Percentiles rank a stretch among this genome's conserved stretches.
These are phyloP conservation scores for Chloropicon primus DNA, from an alignment of 139 green algal genomes.

Conservation along the genomic window DNA sequence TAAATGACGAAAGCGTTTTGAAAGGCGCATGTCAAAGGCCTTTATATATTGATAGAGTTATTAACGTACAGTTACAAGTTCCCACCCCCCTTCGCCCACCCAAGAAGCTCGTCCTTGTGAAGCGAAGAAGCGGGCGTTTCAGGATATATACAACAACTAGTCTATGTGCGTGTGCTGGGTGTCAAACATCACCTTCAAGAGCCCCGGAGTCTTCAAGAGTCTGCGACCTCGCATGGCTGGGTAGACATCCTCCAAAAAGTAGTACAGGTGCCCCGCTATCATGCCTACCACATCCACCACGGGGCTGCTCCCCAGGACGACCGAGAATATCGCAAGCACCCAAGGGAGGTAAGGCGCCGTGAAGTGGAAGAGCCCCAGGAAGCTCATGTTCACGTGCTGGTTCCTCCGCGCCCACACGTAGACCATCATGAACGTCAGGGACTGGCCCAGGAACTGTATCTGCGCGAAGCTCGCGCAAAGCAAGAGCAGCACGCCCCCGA, in stretches of 20 bases:
- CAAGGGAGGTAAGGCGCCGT: slow-evolving; percentile 95
- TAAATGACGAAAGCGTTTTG: too few species aligned
- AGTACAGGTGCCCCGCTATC: slow-evolving; percentile 84
- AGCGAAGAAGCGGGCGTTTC: too few species aligned
- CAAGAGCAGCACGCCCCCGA: slow-evolving; percentile 69
- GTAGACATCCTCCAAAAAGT: slow-evolving; percentile 97
- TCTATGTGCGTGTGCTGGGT: not conserved
- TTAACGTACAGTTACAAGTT: too few species aligned
- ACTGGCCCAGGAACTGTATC: slow-evolving; percentile 88
- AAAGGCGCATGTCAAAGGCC: too few species aligned
- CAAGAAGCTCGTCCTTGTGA: too few species aligned
- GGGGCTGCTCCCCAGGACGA: slow-evolving; percentile 75
- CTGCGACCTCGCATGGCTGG: slow-evolving; percentile 64
- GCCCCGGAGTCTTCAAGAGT: slow-evolving; percentile 58
- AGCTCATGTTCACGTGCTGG: slow-evolving; percentile 81
- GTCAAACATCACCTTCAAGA: slow-evolving; percentile 55
- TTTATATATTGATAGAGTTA: too few species aligned
- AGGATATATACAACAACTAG: too few species aligned
- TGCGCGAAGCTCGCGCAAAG: slow-evolving; percentile 72
- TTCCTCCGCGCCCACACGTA: slow-evolving; percentile 95
- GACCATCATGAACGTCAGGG: slow-evolving; percentile 97
- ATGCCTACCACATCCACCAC: slow-evolving; percentile 90
- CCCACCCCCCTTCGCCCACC: too few species aligned
- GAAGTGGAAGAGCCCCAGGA: slow-evolving; percentile 97
- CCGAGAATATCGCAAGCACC: slow-evolving; percentile 87